Evolutionary conservation across 2,329 filamentous ascomycete species (phyloP), one percentile per base, ranked within the genome.

Genomic region (Aplosporella prunicola): DNA sequence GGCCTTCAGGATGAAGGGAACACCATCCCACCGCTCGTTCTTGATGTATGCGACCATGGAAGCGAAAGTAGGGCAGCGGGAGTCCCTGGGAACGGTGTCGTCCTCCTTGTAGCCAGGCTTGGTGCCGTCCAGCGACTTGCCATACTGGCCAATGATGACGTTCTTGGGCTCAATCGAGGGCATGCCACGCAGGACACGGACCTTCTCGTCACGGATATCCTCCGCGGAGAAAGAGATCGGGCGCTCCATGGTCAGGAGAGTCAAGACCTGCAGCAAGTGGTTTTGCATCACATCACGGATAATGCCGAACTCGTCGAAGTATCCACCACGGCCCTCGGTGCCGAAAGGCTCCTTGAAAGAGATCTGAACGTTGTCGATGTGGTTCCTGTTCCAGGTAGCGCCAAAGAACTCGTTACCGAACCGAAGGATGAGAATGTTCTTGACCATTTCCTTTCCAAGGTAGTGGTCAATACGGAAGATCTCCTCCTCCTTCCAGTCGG

Each of bases 271-370:
- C 40, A 98, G 78, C 55, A 98, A 69, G 67, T 98, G 70, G 73
- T 98, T 98, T 69, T 98, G 91, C 91, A 98, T 96, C 50, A 98
- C 91, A 70, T 98, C 93, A 59, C 93, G 87, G 55, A 98, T 87
- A 63, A 98, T 98, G 57, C 91, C 93, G 54, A 98, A 98, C 68
- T 98, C 91, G 58, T 98, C 93, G 59, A 98, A 98, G 71, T 98
- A 98, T 40, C 91, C 91, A 47, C 93, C 91, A 57, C 91, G 84
- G 38, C 91, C 93, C 63, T 98, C 91, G 15, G 91, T 98, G 51
- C 91, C 93, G 56, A 98, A 98, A 6, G 91, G 91, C 69, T 98
- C 91, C 72, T 98, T 98, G 75, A 98, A 98, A 32, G 91, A 86
- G 59, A 98, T 96, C 70, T 76, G 44, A 33, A 98, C 82, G 55